A percentile compares a stretch with the other conserved stretches of the same genome.
Evolutionary conservation across 2,329 filamentous ascomycete genomes (phyloP).

Genomic region (Paraphaeosphaeria sporulosa): DNA sequence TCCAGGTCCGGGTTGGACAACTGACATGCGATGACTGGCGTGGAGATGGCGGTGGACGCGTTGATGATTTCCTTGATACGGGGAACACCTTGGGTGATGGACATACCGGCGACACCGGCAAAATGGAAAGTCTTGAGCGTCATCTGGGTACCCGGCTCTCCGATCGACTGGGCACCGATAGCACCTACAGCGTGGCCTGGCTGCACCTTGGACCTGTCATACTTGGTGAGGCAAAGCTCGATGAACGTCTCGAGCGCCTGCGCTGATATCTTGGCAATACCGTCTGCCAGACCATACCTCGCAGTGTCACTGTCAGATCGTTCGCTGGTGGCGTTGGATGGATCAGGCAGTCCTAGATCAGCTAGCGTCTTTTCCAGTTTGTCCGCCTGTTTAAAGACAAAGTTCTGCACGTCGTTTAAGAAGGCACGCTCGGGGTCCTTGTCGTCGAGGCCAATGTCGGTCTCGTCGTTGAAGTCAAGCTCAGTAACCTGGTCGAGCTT

Average conservation of each 20-base stretch:
- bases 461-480: conserved; percentile 74
- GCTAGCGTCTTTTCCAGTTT: conserved; percentile 62
- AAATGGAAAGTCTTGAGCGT: conserved; percentile 99
- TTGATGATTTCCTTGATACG: conserved; percentile 99
- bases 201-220: conserved; percentile 88
- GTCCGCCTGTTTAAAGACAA: conserved; percentile 69
- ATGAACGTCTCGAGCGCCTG: conserved; percentile 80
- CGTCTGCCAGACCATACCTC: conserved; percentile 59
- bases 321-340: conserved; percentile 17
- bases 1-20: conserved; percentile 78
- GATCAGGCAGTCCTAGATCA: conserved; percentile 34
- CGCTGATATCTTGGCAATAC: conserved; percentile 83
- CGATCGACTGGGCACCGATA: conserved; percentile 96
- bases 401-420: conserved; percentile 77
- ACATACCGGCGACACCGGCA: conserved; percentile 99
- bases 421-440: conserved; percentile 82
- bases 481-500: conserved; percentile 46
- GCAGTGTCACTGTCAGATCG: conserved; percentile 45
- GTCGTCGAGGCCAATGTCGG: conserved; percentile 64
- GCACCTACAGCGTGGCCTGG: conserved; percentile 96
- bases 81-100: conserved; percentile 97
- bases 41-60: conserved; percentile 91
- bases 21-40: conserved; percentile 89
- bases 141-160: conserved; percentile 98
- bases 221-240: conserved; percentile 83